Evolutionary conservation across 495 filamentous ascomycete genomes (phyloP), one percentile per base, ranked within the genome.

Genomic region (Podospora tetraspora): DNA sequence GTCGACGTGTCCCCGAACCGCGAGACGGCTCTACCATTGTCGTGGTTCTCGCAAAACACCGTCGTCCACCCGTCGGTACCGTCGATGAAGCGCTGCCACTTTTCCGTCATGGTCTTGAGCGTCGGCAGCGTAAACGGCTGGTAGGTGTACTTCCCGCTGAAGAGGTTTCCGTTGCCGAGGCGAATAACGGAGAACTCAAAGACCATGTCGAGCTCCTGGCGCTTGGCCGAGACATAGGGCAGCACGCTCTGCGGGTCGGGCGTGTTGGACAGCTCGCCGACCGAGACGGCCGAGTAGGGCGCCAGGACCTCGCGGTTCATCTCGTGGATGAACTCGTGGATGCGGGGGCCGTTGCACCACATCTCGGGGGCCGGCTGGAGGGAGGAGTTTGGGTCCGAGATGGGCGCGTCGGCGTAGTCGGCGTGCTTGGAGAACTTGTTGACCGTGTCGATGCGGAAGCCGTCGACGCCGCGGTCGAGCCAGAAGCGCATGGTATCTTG

Each of bases 11-110:
- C 73, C 5, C 43, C 43, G 66, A 81, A 92, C 13, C 89, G 84
- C 43, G 88, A 88, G 22, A 92, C 82, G 7, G 83, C 85, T 8
- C 90, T 83, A 4, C 84, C 82, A 63, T 91, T 85, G 72, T 92
- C 90, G 73, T 93, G 90, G 69, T 91, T 93, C 73, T 92, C 90
- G 74, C 85, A 86, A 79, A 88, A 92, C 10, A 88, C 79, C 0
- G 89, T 86, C 63, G 89, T 91, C 90, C 90, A 92, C 25, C 85
- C 90, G 69, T 87, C 86, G 57, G 85, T 88, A 19, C 82, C 79
- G 71, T 88, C 84, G 80, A 92, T 91, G 72, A 89, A 87, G 1
- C 70, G 83, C 75, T 92, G 89, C 88, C 88, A 91, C 32, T 82
- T 86, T 30, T 82, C 77, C 24, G 91, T 82, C 58, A 87, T 84